Percentiles rank a stretch among this genome's conserved stretches.
Evolutionary conservation across 139 green algal genomes (phyloP).

Genomic region (Closterium sp.): DNA sequence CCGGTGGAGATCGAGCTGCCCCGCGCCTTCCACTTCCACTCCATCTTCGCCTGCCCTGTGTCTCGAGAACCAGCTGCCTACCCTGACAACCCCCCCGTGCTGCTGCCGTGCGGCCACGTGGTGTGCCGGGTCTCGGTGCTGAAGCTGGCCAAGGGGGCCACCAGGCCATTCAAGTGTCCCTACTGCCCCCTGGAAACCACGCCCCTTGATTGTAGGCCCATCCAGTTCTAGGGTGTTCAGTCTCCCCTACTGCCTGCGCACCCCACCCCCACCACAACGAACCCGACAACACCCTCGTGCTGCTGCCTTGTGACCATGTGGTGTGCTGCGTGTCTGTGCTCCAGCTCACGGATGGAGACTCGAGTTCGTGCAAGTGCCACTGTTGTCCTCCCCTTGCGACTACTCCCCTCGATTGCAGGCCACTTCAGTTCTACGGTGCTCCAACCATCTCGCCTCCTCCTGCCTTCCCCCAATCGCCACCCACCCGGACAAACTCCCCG

Average conservation of each 20-base stretch:
- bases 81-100: slow-evolving; percentile 83
- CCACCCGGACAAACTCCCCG: too few species aligned
- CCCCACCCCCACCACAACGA: too few species aligned
- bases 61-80: slow-evolving; percentile 72
- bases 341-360: too few species aligned
- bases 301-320: too few species aligned
- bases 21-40: slow-evolving; percentile 85
- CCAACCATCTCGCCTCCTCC: background rate
- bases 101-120: slow-evolving; percentile 92
- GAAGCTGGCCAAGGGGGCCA: slow-evolving; percentile 75
- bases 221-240: slow-evolving; percentile 49
- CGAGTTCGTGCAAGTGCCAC: slow-evolving; percentile 96
- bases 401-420: slow-evolving; percentile 58
- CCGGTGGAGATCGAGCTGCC: slow-evolving; percentile 88
- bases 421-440: slow-evolving; percentile 39
- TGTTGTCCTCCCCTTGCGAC: slow-evolving; percentile 92
- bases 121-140: slow-evolving; percentile 75
- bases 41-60: slow-evolving; percentile 90
- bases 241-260: too few species aligned
- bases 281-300: too few species aligned
- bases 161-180: slow-evolving; percentile 87
- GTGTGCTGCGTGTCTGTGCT: too few species aligned
- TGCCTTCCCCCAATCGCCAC: too few species aligned
- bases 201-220: slow-evolving; percentile 55
- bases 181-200: slow-evolving; percentile 89